Evolutionary conservation across 106 monocot species (phyloP).

Genomic region (Apostasia ramifera): DNA sequence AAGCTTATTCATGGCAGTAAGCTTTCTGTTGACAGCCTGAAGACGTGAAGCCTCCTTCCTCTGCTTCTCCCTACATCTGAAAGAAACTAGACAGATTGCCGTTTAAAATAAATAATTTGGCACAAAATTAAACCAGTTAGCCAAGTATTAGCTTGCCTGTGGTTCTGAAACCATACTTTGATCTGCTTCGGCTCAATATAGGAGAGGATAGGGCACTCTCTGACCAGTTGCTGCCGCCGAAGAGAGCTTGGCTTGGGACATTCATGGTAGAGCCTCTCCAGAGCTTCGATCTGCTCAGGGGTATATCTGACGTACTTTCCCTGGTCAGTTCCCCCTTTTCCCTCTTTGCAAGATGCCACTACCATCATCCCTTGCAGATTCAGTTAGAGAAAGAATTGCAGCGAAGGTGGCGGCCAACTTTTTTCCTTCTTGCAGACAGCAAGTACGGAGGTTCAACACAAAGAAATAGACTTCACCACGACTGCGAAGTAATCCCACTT

Average conservation of each 20-base stretch:
- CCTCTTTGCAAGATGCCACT: conserved; percentile 38
- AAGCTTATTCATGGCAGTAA: conserved; percentile 76
- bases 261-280: conserved; percentile 64
- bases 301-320: conserved; percentile 72
- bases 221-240: conserved; percentile 59
- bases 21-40: conserved; percentile 57
- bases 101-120: not conserved
- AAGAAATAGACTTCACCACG: too few species aligned
- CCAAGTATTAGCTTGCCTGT: conserved; percentile 25
- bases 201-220: conserved; percentile 62
- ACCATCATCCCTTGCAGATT: conserved; percentile 17
- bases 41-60: conserved; percentile 60
- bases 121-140: not conserved
- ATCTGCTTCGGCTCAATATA: conserved; percentile 80
- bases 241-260: conserved; percentile 72
- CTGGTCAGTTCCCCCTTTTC: conserved; percentile 29
- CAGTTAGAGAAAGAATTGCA: not conserved
- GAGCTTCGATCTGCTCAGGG: conserved; percentile 70
- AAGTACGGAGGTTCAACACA: too few species aligned
- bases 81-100: not conserved
- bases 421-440: too few species aligned
- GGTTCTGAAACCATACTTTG: conserved; percentile 84
- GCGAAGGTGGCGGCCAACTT: not conserved
- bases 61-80: conserved; percentile 72
- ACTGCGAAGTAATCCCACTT: not conserved